Percentiles rank a stretch among this genome's conserved stretches.
Evolutionary conservation across 257 asterid species (phyloP).

Genomic region (Nicotiana paniculata): DNA sequence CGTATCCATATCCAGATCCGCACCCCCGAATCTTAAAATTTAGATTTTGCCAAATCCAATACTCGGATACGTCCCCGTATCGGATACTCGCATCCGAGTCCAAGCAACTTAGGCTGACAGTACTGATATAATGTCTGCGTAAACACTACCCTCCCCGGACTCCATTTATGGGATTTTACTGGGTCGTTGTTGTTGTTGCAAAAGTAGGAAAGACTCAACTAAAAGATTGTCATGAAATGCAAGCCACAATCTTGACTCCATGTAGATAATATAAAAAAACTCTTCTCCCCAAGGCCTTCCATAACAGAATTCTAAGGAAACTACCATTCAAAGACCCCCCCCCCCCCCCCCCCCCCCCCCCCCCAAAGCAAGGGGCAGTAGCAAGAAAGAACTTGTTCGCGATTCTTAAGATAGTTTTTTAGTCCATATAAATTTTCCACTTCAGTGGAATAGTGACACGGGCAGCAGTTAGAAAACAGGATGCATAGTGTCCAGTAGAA

Average conservation of each 20-base stretch:
- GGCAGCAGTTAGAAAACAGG: neutral
- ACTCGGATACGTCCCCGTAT: too few relatives aligned
- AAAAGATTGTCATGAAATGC: conserved; percentile 5
- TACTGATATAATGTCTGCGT: too few relatives aligned
- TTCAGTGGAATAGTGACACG: neutral
- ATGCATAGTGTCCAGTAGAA: neutral
- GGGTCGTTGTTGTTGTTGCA: neutral
- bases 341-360: too few relatives aligned
- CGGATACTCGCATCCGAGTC: too few relatives aligned
- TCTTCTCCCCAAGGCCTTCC: neutral
- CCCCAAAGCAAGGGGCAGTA: neutral
- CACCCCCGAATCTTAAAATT: too few relatives aligned
- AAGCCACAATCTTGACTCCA: neutral
- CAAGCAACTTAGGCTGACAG: too few relatives aligned
- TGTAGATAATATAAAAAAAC: neutral
- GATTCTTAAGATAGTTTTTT: neutral
- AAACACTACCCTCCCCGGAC: too few relatives aligned
- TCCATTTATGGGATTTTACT: too few relatives aligned
- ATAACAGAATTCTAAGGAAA: neutral
- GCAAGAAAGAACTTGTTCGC: neutral
- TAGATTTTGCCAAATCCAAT: too few relatives aligned
- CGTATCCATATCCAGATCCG: too few relatives aligned
- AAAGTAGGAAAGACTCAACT: neutral
- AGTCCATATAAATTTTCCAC: neutral
- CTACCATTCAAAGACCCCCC: neutral